phyloP scores from a whole-genome alignment of 2,329 filamentous ascomycete genomes.

The Trichoderma brevicompactum region DNA sequence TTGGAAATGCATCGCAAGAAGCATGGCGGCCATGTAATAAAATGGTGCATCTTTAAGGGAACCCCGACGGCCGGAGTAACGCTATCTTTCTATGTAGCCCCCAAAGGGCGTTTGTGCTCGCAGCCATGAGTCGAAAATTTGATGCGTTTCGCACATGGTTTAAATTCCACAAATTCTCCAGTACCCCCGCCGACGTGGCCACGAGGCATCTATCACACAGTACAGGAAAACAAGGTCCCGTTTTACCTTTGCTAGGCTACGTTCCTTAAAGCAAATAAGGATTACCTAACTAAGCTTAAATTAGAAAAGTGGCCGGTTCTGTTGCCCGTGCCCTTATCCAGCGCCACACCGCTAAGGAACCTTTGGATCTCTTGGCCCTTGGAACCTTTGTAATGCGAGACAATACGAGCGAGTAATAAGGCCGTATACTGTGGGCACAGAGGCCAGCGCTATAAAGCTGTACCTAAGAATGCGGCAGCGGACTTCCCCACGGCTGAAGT shows the following conservation, averaged over 20 bases:
- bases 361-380: slow-evolving; percentile 25
- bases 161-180: background rate
- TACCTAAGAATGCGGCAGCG: background rate
- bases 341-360: slow-evolving; percentile 20
- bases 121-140: too few relatives aligned
- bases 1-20: background rate
- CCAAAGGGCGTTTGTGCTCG: too few relatives aligned
- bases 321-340: background rate
- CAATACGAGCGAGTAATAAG: background rate
- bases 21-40: background rate
- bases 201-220: slow-evolving; percentile 1
- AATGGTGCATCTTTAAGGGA: background rate
- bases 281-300: slow-evolving; percentile 8
- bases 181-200: background rate
- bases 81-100: too few relatives aligned
- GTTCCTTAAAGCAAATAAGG: slow-evolving; percentile 23
- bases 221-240: slow-evolving; percentile 8
- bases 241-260: slow-evolving; percentile 10
- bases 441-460: background rate
- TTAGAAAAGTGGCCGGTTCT: slow-evolving; percentile 6
- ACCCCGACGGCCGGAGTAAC: background rate
- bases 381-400: slow-evolving; percentile 20
- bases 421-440: background rate
- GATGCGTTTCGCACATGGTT: background rate
- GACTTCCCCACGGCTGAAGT: background rate